Conservation (phyloP, 441 rosid species). For the Adansonia rubrostipa region DNA sequence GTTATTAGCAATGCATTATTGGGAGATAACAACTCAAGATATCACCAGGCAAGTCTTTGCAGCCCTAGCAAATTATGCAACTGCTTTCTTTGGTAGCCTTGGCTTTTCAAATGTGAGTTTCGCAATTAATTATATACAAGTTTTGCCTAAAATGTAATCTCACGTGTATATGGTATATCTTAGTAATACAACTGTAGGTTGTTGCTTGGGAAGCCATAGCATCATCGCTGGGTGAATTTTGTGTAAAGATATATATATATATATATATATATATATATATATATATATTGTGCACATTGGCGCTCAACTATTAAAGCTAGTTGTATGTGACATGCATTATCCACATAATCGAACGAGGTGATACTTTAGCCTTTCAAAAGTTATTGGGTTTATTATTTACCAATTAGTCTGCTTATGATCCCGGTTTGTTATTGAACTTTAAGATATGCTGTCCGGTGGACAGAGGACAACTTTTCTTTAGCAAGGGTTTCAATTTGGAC, state of each 20-base stretch:
- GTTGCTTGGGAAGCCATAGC: neutral
- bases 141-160: conserved; percentile 9
- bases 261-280: neutral
- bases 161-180: neutral
- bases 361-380: conserved; percentile 11
- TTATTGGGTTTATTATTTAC: neutral
- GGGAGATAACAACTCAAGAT: neutral
- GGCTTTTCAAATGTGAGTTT: neutral
- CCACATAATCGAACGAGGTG: neutral
- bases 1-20: conserved; percentile 2
- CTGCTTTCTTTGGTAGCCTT: neutral
- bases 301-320: conserved; percentile 11
- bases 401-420: conserved; percentile 9
- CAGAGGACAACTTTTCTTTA: neutral
- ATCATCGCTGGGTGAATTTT: neutral
- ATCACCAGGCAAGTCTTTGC: neutral
- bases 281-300: too few species aligned
- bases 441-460: neutral
- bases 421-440: conserved; percentile 4
- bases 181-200: conserved; percentile 12
- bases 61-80: neutral
- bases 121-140: neutral
- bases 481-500: conserved; percentile 18
- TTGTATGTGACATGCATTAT: conserved; percentile 10
- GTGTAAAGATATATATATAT: neutral